A percentile compares a stretch with the other conserved stretches of the same genome.
Conservation (phyloP, 2,329 filamentous ascomycete species). For the Onygenales sp. region DNA sequence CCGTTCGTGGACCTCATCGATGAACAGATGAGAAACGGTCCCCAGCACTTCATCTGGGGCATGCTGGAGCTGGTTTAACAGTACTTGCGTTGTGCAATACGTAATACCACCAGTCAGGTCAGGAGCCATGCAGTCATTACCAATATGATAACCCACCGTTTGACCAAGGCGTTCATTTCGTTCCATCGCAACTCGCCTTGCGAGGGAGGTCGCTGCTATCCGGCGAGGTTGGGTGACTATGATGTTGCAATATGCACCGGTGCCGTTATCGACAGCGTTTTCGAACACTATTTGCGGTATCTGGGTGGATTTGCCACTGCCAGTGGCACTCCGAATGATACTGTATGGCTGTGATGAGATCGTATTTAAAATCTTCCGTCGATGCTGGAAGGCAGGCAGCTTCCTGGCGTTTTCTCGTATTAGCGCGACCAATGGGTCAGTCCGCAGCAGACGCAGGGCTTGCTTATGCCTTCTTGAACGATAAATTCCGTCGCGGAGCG, state of each 20-base stretch:
- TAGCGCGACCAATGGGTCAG: no score
- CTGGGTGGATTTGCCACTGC: constrained; percentile 41
- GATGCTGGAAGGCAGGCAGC: not conserved
- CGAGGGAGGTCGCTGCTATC: constrained; percentile 39
- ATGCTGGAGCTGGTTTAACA: constrained; percentile 36
- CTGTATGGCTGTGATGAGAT: constrained; percentile 24
- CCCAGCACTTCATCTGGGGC: constrained; percentile 30
- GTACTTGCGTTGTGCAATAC: constrained; percentile 43
- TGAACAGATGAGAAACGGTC: constrained; percentile 37
- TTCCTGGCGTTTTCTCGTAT: no score
- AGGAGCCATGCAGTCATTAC: constrained; percentile 31
- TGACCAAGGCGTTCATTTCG: constrained; percentile 31
- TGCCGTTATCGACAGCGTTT: constrained; percentile 30
- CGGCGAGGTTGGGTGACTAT: constrained; percentile 43
- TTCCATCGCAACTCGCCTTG: constrained; percentile 38
- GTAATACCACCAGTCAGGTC: constrained; percentile 30
- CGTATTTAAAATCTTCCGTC: constrained; percentile 15
- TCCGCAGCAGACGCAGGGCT: no score
- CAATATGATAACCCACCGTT: constrained; percentile 39
- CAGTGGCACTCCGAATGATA: constrained; percentile 39
- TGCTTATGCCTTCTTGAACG: no score
- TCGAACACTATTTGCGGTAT: constrained; percentile 46
- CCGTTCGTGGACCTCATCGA: constrained; percentile 45
- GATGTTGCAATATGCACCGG: constrained; percentile 38
- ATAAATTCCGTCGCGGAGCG: no score